Evolutionary conservation across 805 yeast species (phyloP).

Genomic region (Tetrapisispora pingtungensis): DNA sequence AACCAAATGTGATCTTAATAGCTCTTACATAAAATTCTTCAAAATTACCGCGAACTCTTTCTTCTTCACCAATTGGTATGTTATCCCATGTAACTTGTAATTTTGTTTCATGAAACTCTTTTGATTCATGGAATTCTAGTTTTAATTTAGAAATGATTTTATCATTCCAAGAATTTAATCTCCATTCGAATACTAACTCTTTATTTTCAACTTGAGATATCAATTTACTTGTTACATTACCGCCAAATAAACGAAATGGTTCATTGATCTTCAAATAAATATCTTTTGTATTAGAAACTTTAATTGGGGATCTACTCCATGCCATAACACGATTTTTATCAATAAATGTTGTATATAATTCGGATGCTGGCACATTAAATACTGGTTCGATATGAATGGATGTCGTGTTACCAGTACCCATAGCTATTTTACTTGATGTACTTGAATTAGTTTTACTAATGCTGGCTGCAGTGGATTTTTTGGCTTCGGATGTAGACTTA

Average conservation of each 20-base stretch:
- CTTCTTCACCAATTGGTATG: slow-evolving; percentile 93
- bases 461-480: slow-evolving; percentile 8
- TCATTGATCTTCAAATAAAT: slow-evolving; percentile 41
- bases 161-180: slow-evolving; percentile 79
- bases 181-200: slow-evolving; percentile 69
- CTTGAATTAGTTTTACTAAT: no score
- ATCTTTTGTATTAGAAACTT: slow-evolving; percentile 39
- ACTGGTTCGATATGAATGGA: slow-evolving; percentile 65
- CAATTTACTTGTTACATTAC: slow-evolving; percentile 69
- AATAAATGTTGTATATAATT: slow-evolving; percentile 65
- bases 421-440: neutral
- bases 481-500: slow-evolving; percentile 4
- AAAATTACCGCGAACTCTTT: slow-evolving; percentile 72
- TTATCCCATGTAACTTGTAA: slow-evolving; percentile 74
- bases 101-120: slow-evolving; percentile 77
- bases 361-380: slow-evolving; percentile 83
- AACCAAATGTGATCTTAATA: slow-evolving; percentile 87
- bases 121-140: slow-evolving; percentile 48
- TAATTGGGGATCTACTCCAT: slow-evolving; percentile 72
- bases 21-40: slow-evolving; percentile 83
- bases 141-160: slow-evolving; percentile 67
- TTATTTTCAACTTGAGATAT: slow-evolving; percentile 42
- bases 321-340: slow-evolving; percentile 74
- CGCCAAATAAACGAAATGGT: slow-evolving; percentile 66
- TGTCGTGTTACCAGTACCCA: slow-evolving; percentile 49